phyloP scores from a whole-genome alignment of 1,284 basidiomycete species.

The Irpex sp. region DNA sequence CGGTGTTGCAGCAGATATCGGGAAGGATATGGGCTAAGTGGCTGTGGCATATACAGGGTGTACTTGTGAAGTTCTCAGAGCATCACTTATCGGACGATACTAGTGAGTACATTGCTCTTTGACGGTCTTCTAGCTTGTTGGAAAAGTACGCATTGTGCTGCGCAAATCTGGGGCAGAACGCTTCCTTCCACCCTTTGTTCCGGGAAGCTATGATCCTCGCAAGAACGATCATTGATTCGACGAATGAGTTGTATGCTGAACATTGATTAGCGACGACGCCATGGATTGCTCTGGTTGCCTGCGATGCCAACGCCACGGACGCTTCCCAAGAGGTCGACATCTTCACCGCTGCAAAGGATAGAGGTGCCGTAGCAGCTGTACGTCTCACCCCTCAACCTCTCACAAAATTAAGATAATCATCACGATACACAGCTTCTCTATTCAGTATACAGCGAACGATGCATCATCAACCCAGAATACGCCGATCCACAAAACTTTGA shows the following conservation, averaged over 20 bases:
- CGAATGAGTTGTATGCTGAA: neutral
- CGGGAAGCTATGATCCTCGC: neutral
- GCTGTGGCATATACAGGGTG: conserved; percentile 45
- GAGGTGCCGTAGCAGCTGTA: conserved; percentile 77
- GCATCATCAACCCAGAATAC: conserved; percentile 73
- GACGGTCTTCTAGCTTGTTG: neutral
- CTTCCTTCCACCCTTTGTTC: neutral
- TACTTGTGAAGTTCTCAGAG: conserved; percentile 78
- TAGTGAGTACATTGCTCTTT: conserved; percentile 26
- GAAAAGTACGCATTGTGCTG: neutral
- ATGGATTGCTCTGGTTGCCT: conserved; percentile 86
- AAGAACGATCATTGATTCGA: neutral
- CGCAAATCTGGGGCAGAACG: neutral
- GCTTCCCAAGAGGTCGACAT: conserved; percentile 61
- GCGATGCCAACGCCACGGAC: conserved; percentile 72
- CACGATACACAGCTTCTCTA: conserved; percentile 61
- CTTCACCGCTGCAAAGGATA: conserved; percentile 73
- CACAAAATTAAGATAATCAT: neutral
- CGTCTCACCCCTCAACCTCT: conserved; percentile 22
- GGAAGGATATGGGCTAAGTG: neutral
- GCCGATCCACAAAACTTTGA: conserved; percentile 61
- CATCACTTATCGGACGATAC: conserved; percentile 27
- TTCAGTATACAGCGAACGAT: conserved; percentile 65
- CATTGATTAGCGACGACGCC: conserved; percentile 60
- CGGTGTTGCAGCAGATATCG: neutral